phyloP scores from a whole-genome alignment of 805 yeast species.

The Yamadazyma akitaensis region DNA sequence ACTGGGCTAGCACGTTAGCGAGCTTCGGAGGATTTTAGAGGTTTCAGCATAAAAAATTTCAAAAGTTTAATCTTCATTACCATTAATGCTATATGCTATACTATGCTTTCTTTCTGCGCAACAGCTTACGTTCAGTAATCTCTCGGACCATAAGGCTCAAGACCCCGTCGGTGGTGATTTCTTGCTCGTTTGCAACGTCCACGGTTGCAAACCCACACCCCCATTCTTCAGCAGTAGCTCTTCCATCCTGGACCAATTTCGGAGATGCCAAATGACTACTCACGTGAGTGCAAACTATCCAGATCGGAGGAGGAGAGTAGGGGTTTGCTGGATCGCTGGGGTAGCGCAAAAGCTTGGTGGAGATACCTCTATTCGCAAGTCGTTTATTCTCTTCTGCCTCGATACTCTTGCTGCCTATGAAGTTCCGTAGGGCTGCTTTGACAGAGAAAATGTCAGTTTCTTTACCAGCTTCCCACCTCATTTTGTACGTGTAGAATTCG shows the following conservation, averaged over 20 bases:
- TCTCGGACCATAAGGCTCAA: conserved; percentile 59
- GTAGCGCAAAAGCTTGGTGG: conserved; percentile 20
- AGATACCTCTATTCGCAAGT: conserved; percentile 23
- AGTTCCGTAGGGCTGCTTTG: conserved; percentile 51
- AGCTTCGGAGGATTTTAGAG: no score
- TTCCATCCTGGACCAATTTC: conserved; percentile 54
- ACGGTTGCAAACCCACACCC: conserved; percentile 60
- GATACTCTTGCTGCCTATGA: conserved; percentile 48
- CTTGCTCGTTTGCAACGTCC: conserved; percentile 42
- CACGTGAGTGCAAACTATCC: conserved; percentile 63
- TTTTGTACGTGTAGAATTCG: conserved; percentile 55
- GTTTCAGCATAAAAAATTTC: no score
- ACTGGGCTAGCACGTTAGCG: no score
- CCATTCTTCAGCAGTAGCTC: conserved; percentile 57
- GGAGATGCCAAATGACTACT: conserved; percentile 61
- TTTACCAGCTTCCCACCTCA: conserved; percentile 57
- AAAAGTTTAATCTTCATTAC: neutral
- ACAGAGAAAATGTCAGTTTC: conserved; percentile 67
- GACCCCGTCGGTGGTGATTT: conserved; percentile 50
- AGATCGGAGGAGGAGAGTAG: conserved; percentile 56
- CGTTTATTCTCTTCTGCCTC: conserved; percentile 17
- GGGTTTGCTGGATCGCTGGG: conserved; percentile 34
- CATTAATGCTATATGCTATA: neutral
- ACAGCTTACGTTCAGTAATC: conserved; percentile 42
- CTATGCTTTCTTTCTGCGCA: neutral